Percentiles rank a stretch among this genome's conserved stretches.
phyloP scores from a whole-genome alignment of 495 filamentous ascomycete genomes.

The Penicillium herquei region DNA sequence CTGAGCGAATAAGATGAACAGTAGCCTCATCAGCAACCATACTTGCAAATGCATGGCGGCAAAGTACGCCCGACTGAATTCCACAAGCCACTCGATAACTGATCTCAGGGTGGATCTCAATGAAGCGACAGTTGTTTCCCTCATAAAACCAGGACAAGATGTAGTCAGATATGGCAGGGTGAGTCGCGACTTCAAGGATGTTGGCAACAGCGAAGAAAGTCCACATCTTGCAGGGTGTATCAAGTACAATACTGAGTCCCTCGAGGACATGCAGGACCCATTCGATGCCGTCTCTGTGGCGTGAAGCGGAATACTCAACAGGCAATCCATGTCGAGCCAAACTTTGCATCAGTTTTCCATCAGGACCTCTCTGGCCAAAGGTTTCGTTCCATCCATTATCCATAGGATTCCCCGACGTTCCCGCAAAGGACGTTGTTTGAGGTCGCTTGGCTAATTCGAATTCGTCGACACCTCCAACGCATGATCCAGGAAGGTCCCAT shows the following conservation, averaged over 20 bases:
- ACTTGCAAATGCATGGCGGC: slow-evolving; percentile 45
- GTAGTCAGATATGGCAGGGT: slow-evolving; percentile 30
- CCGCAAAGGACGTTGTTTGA: neutral
- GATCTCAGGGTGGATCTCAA: slow-evolving; percentile 49
- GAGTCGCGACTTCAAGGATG: slow-evolving; percentile 49
- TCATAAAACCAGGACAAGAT: slow-evolving; percentile 50
- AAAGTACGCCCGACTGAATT: slow-evolving; percentile 37
- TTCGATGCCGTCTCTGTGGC: slow-evolving; percentile 60
- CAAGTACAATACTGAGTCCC: slow-evolving; percentile 48
- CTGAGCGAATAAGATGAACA: slow-evolving; percentile 23
- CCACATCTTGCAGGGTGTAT: slow-evolving; percentile 65
- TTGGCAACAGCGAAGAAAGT: slow-evolving; percentile 60
- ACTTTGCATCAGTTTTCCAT: neutral
- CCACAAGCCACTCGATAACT: slow-evolving; percentile 44
- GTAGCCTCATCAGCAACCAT: slow-evolving; percentile 49
- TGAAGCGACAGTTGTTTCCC: slow-evolving; percentile 38
- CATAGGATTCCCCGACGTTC: too few species aligned
- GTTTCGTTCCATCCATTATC: too few species aligned
- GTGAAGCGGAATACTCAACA: slow-evolving; percentile 57
- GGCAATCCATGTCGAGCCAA: slow-evolving; percentile 14
- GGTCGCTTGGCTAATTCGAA: slow-evolving; percentile 1
- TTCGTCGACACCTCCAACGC: slow-evolving; percentile 39
- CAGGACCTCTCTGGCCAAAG: neutral
- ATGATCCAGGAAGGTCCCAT: slow-evolving; percentile 45
- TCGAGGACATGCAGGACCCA: slow-evolving; percentile 55